Evolutionary conservation across 139 green algal genomes (phyloP), one percentile per base, ranked within the genome.

Genomic region (Penium margaritaceum): DNA sequence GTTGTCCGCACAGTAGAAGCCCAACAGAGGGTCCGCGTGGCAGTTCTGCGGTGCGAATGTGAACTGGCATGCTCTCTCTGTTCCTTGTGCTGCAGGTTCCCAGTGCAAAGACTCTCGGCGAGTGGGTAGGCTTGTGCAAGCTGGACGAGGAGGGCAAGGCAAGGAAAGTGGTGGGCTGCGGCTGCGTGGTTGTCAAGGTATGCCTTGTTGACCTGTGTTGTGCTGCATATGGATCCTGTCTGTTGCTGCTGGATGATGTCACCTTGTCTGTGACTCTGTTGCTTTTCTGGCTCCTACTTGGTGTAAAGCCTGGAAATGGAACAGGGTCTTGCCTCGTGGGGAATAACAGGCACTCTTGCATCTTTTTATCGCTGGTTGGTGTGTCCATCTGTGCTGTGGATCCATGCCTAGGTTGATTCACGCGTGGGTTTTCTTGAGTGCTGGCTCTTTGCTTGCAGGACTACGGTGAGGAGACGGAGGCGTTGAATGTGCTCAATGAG

Each of bases 401-500:
- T 72, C 63, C 37, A 5, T 19, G 24, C 4, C 46, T 75, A 24
- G 43, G 12, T 80, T 44, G n/a, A n/a, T n/a, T n/a, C n/a, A n/a
- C n/a, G n/a, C n/a, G n/a, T n/a, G n/a, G n/a, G n/a, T n/a, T n/a
- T n/a, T n/a, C n/a, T n/a, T n/a, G n/a, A n/a, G n/a, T n/a, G n/a
- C n/a, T n/a, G n/a, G n/a, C n/a, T n/a, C n/a, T n/a, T n/a, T n/a
- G n/a, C n/a, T 76, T 58, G 19, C 75, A 84, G 77, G 90, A 98
- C 83, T 99, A 94, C 63, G 95, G 95, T 35, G 94, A 99, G 88
- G 94, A 98, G 86, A 95, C 93, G 51, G 88, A 95, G 79, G 94
- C 86, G 30, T 87, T 97, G 69, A 84, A 86, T 36, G 80, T 98
- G 33, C 85, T 99, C 61, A 87, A 96, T 82, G 87, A 96, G 79